phyloP scores from a whole-genome alignment of 352 stramenopile species.

The Phytopythium ostracodes region DNA sequence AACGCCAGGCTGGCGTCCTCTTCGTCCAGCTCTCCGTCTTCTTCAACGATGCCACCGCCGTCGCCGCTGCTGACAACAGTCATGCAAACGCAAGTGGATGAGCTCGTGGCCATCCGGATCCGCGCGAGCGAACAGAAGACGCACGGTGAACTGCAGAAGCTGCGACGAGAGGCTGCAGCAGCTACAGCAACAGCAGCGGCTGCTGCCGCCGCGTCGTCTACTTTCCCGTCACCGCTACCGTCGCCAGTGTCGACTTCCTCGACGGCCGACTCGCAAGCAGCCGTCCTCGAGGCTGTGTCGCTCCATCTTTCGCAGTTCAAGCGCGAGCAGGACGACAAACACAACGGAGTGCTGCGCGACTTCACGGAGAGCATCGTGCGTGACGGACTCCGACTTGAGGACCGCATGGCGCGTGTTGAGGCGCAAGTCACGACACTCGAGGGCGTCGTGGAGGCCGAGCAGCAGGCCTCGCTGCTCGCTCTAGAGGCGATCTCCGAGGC shows the following conservation, averaged over 20 bases:
- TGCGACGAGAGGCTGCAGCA: conserved; percentile 18
- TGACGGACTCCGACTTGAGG: conserved; percentile 44
- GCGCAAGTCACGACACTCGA: conserved; percentile 47
- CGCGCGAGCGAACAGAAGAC: conserved; percentile 28
- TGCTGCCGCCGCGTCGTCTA: conserved; percentile 9
- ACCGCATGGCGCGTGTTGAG: conserved; percentile 51
- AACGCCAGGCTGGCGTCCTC: conserved; percentile 7
- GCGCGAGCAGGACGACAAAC: conserved; percentile 49
- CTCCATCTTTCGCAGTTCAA: conserved; percentile 59
- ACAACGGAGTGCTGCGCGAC: conserved; percentile 32
- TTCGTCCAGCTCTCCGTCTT: not conserved
- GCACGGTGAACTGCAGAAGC: conserved; percentile 25
- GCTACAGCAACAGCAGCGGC: not conserved
- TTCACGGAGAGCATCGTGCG: conserved; percentile 54
- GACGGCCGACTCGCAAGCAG: conserved; percentile 13
- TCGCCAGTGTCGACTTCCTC: conserved; percentile 1
- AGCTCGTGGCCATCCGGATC: conserved; percentile 29
- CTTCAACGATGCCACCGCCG: not conserved
- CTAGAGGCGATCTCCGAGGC: conserved; percentile 71
- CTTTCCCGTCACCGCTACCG: not conserved
- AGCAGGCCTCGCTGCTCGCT: conserved; percentile 62
- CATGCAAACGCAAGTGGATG: conserved; percentile 52
- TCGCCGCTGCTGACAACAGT: conserved; percentile 24
- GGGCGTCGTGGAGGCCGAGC: conserved; percentile 57
- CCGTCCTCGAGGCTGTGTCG: conserved; percentile 55